Base-by-base conservation (phyloP, 2,329 filamentous ascomycete genomes). In the Curvularia sp. region DNA sequence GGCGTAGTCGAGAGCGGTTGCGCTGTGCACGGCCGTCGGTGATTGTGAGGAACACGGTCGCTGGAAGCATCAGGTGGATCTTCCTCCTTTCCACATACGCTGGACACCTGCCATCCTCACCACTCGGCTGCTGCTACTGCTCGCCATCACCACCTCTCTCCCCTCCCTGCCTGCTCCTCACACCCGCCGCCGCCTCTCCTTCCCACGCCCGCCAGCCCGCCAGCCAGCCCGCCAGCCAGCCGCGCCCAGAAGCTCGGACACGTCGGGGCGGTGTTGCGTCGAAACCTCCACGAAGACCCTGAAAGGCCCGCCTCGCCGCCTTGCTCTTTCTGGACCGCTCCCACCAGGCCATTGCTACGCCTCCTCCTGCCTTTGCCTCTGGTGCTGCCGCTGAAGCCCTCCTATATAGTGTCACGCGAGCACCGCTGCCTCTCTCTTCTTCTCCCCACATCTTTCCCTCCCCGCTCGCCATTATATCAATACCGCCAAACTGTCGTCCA, bases 401-500 rank as follows among this genome's bases (percentile, higher is more conserved):
- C 42, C 42, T 38, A 7, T 44, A 31, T 41, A 51, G 20, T 46
- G 46, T 20, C 55, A 41, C 60, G 26, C 48, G 42, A 48, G 26
- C 28, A 38, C 41, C 52, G 43, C 43, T 49, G 43, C 35, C 13
- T n/a, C 20, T 60, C 28, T 42, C 49, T 39, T n/a, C 54, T 46
- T 12, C 28, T 46, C 41, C 18, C 46, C 49, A 33, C 52, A 53
- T 48, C 49, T 49, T 46, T 42, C 24, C 52, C 55, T 47, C 49
- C 30, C 51, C 48, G 43, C 24, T 49, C 53, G 50, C 57, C 22
- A 60, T 24, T 47, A 55, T 50, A 49, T 46, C 82, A 91, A 90
- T 81, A 94, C 92, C 92, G 91, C 89, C 91, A 96, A 96, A 83
- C 89, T 96, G 92, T 94, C 93, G 89, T 91, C 93, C 79, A 89